phyloP scores from a whole-genome alignment of 192 early-diverging fungal genomes.

The Funneliformis mosseae region DNA sequence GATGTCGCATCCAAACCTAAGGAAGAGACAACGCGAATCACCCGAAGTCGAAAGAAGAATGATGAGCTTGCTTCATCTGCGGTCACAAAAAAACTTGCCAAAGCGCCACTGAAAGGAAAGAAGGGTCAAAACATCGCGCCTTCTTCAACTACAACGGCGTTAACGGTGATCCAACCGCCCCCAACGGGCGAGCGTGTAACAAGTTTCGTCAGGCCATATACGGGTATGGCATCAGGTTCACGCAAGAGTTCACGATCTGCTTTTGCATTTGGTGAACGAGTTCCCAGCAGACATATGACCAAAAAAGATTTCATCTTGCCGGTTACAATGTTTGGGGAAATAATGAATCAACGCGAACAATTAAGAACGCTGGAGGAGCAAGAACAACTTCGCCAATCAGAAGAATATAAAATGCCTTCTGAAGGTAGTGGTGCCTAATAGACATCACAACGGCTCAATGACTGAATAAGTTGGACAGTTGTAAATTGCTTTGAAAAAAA shows the following conservation, averaged over 20 bases:
- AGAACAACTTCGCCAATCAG: neutral
- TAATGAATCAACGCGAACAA: slow-evolving; percentile 39
- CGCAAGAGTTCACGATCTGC: slow-evolving; percentile 46
- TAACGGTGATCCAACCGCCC: neutral
- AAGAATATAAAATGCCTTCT: neutral
- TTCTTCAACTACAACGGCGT: neutral
- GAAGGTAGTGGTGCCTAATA: neutral
- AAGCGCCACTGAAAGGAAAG: neutral
- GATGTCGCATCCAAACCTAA: neutral
- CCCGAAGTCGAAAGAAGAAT: slow-evolving; percentile 22
- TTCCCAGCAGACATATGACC: slow-evolving; percentile 33
- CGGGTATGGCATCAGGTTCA: slow-evolving; percentile 38
- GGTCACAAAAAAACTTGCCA: neutral
- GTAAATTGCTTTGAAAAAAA: neutral
- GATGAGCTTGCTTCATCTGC: neutral
- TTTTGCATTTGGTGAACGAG: slow-evolving; percentile 48
- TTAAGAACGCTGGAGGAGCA: neutral
- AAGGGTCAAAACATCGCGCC: neutral
- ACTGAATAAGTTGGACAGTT: neutral
- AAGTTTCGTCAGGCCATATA: slow-evolving; percentile 43
- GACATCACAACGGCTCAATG: neutral
- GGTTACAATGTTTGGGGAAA: slow-evolving; percentile 36
- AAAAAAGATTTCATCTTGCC: slow-evolving; percentile 46
- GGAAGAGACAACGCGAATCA: slow-evolving; percentile 13
- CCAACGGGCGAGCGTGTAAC: slow-evolving; percentile 39